Base-by-base conservation (phyloP, 2,329 filamentous ascomycete genomes). In the Waltergamsia citrina region DNA sequence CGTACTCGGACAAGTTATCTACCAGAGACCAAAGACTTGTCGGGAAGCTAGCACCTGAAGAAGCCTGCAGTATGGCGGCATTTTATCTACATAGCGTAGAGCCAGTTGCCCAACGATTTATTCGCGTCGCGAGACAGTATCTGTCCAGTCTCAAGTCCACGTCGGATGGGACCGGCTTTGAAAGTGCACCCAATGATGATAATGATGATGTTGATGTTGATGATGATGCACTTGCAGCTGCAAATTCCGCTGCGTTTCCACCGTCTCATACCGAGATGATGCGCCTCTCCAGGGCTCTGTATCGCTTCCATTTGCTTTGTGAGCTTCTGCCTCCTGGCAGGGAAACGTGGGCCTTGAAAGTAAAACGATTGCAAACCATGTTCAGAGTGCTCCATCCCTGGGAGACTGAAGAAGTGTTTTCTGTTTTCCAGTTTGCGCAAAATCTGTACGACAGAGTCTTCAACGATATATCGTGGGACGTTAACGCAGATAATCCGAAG, bases 301-400 rank as follows among this genome's bases (percentile, higher is more conserved):
- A 34, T 22, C 32, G 16, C 32, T 34, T 34, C 32, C 23, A 34
- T 12, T 7, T 26, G 12, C 17, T 34, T n/a, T 26, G 32, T 12
- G n/a, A n/a, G n/a, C n/a, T n/a, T n/a, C n/a, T n/a, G n/a, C n/a
- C n/a, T n/a, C n/a, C n/a, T n/a, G n/a, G n/a, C n/a, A n/a, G n/a
- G n/a, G n/a, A n/a, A n/a, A n/a, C n/a, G n/a, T n/a, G n/a, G n/a
- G n/a, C n/a, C n/a, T n/a, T n/a, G n/a, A n/a, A n/a, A n/a, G n/a
- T n/a, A n/a, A n/a, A n/a, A n/a, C n/a, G n/a, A n/a, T n/a, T 25
- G 23, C 23, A 25, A n/a, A n/a, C 7, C 12, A n/a, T 33, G 5
- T 11, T 33, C 9, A 18, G 14, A n/a, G 14, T 24, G 5, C 12
- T 33, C 11, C n/a, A 33, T 6, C 31, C 31, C n/a, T 33, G 31